Percentiles rank a stretch among this genome's conserved stretches.
These are phyloP conservation scores for Fusarium oligoseptatum DNA, from an alignment of 2,329 filamentous ascomycete genomes.

Conservation along the genomic window DNA sequence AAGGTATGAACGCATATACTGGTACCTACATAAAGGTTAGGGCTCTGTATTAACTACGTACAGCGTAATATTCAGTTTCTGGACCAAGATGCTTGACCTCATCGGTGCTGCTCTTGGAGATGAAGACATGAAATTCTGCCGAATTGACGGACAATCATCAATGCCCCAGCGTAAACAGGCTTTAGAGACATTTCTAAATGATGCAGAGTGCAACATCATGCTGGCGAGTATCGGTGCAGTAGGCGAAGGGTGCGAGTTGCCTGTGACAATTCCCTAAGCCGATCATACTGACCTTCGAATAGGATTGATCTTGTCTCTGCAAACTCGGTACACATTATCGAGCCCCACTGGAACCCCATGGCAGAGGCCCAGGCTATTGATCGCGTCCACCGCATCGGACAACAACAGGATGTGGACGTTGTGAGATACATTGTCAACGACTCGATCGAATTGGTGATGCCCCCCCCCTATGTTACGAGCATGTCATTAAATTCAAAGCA, in stretches of 20 bases:
- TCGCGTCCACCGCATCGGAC: not conserved
- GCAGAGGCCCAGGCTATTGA: not conserved
- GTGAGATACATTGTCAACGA: not conserved
- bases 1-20: not conserved
- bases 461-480: not conserved
- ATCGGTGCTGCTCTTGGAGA: not conserved
- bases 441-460: not conserved
- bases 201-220: not conserved
- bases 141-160: not conserved
- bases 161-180: not conserved
- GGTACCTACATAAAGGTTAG: not conserved
- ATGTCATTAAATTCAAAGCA: not conserved
- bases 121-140: not conserved
- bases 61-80: not conserved
- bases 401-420: not conserved
- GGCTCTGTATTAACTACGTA: not conserved
- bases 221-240: not conserved
- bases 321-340: not conserved
- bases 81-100: not conserved
- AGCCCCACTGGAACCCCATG: not conserved
- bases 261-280: not conserved
- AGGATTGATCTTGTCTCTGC: not conserved
- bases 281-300: not conserved
- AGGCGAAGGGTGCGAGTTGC: not conserved
- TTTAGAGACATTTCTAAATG: not conserved